These are phyloP conservation scores for Suhomyces yuchorum DNA, from an alignment of 1,139 yeast species.

Conservation along the genomic window DNA sequence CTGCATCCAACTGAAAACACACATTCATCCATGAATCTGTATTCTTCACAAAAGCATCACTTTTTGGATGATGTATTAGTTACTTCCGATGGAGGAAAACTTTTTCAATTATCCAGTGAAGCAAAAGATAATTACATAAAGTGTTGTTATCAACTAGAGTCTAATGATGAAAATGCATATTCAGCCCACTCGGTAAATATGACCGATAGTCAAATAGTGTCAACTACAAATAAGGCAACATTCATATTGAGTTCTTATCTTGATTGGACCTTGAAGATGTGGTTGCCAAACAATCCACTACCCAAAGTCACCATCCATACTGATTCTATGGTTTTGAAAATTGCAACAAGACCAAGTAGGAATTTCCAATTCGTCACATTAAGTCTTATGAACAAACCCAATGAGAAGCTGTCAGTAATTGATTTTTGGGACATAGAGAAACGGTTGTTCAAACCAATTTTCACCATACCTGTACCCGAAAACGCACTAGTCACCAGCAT, in stretches of 20 bases:
- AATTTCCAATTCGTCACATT: conserved; percentile 51
- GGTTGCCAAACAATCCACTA: conserved; percentile 20
- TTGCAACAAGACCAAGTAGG: conserved; percentile 44
- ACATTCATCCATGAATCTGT: conserved; percentile 6
- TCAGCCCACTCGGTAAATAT: conserved; percentile 3
- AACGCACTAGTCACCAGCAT: conserved; percentile 21
- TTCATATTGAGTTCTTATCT: conserved; percentile 27
- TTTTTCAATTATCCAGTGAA: conserved; percentile 39
- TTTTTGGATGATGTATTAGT: conserved; percentile 39
- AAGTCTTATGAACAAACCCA: conserved; percentile 36
- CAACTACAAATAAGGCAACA: conserved; percentile 6
- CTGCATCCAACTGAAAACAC: not conserved
- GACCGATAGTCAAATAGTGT: conserved; percentile 12
- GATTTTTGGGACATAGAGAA: conserved; percentile 57
- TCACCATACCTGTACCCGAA: conserved; percentile 22
- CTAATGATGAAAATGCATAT: conserved; percentile 12
- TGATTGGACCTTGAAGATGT: conserved; percentile 36
- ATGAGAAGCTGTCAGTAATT: conserved; percentile 29
- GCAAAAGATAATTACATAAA: conserved; percentile 31
- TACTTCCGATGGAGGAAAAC: conserved; percentile 51
- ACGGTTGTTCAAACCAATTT: conserved; percentile 42
- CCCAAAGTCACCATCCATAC: conserved; percentile 33
- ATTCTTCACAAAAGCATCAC: conserved; percentile 13
- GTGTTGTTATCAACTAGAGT: conserved; percentile 19
- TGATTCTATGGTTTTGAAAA: conserved; percentile 43